A percentile compares a stretch with the other conserved stretches of the same genome.
Evolutionary conservation across 331 rosid species (phyloP).

Genomic region (Pyrus hybrid): DNA sequence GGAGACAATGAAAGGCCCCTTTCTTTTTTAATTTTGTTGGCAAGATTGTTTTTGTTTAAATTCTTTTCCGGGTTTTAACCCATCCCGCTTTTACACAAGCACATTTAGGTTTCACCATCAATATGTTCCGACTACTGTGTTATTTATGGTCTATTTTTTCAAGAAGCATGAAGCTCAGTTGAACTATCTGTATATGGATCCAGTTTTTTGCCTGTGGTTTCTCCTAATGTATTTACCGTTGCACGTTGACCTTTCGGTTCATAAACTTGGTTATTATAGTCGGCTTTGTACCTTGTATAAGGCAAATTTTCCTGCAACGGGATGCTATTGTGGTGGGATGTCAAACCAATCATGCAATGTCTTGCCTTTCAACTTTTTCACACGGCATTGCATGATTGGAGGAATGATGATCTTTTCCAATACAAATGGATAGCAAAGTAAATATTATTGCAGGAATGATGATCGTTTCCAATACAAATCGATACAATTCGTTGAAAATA

Average conservation of each 20-base stretch:
- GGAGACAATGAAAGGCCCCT: not conserved
- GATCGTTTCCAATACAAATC: conserved; percentile 6
- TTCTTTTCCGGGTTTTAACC: conserved; percentile 9
- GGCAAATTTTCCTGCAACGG: too few species aligned
- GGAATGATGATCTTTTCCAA: conserved; percentile 2
- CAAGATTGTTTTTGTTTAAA: conserved; percentile 18
- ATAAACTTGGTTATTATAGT: too few species aligned
- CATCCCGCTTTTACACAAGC: conserved; percentile 8
- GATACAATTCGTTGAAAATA: not conserved
- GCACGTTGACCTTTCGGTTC: too few species aligned
- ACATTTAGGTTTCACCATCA: conserved; percentile 8
- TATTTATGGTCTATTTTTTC: not conserved
- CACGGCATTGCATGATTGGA: too few species aligned
- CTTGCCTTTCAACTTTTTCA: too few species aligned
- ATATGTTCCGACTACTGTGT: not conserved
- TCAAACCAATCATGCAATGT: too few species aligned
- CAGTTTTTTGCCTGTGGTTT: not conserved
- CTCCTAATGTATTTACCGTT: not conserved
- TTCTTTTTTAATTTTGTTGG: conserved; percentile 15
- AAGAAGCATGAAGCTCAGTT: not conserved
- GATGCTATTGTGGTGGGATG: too few species aligned
- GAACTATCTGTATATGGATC: not conserved
- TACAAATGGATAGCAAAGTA: not conserved
- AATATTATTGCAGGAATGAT: conserved; percentile 1
- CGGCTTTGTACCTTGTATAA: too few species aligned